A percentile compares a stretch with the other conserved stretches of the same genome.
These are phyloP conservation scores for Centrapalus pauciflorus DNA, from an alignment of 129 eudicot genomes.

Conservation along the genomic window DNA sequence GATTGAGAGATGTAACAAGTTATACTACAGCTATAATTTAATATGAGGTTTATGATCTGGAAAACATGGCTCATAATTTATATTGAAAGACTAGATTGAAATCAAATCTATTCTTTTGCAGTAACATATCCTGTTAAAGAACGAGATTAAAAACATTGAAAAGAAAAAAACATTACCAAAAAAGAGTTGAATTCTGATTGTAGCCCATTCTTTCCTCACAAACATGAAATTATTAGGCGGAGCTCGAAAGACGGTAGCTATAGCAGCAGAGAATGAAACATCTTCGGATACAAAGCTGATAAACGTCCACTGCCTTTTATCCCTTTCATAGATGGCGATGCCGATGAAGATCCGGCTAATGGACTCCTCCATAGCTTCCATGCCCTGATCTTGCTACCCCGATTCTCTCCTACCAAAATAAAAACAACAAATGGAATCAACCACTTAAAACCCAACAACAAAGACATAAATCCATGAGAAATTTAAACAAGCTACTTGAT, in stretches of 20 bases:
- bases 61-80: neutral
- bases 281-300: slow-evolving; percentile 49
- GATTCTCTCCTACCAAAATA: slow-evolving; percentile 37
- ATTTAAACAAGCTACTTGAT: slow-evolving; percentile 36
- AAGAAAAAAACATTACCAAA: slow-evolving; percentile 57
- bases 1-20: no score
- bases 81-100: neutral
- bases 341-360: slow-evolving; percentile 39
- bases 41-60: neutral
- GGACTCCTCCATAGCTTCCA: slow-evolving; percentile 92
- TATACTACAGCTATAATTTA: neutral
- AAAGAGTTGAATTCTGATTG: slow-evolving; percentile 80
- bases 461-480: neutral
- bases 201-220: slow-evolving; percentile 86
- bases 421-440: neutral
- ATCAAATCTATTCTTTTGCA: neutral
- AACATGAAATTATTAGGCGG: slow-evolving; percentile 68
- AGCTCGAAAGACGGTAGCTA: slow-evolving; percentile 71
- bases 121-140: neutral
- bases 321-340: slow-evolving; percentile 27
- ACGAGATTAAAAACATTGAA: neutral
- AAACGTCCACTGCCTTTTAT: slow-evolving; percentile 29
- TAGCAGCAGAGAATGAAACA: slow-evolving; percentile 60
- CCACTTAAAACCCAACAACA: neutral
- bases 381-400: slow-evolving; percentile 46